Evolutionary conservation across 2,329 filamentous ascomycete genomes (phyloP).

Genomic region (Aureobasidium sp.): DNA sequence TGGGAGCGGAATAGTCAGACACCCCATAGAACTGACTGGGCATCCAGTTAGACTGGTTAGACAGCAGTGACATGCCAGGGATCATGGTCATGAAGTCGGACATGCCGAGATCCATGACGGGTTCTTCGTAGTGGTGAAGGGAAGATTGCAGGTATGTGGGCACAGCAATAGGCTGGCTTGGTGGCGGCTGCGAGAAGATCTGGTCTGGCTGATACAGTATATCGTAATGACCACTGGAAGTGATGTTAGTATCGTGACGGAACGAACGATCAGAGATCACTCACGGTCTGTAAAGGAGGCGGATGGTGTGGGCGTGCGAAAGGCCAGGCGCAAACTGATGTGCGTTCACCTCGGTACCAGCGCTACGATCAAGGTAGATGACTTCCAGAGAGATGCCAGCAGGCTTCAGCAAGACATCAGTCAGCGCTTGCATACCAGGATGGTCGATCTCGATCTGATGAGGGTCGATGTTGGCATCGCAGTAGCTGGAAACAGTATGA

Average conservation of each 20-base stretch:
- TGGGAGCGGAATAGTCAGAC: background rate
- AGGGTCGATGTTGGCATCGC: slow-evolving; percentile 60
- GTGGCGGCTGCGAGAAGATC: slow-evolving; percentile 26
- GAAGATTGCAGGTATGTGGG: slow-evolving; percentile 25
- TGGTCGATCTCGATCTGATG: slow-evolving; percentile 81
- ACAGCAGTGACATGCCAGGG: slow-evolving; percentile 36
- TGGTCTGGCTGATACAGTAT: slow-evolving; percentile 69
- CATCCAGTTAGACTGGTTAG: slow-evolving; percentile 12
- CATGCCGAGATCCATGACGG: slow-evolving; percentile 22
- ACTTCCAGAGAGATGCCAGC: slow-evolving; percentile 75
- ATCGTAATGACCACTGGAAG: slow-evolving; percentile 73
- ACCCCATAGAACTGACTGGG: slow-evolving; percentile 4
- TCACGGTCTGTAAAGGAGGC: slow-evolving; percentile 58
- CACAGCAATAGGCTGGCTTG: slow-evolving; percentile 21
- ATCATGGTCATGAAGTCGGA: slow-evolving; percentile 36
- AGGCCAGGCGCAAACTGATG: slow-evolving; percentile 51
- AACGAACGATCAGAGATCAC: slow-evolving; percentile 19
- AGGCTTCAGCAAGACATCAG: slow-evolving; percentile 70
- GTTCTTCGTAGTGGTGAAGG: slow-evolving; percentile 20
- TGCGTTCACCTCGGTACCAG: slow-evolving; percentile 65
- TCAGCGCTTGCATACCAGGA: slow-evolving; percentile 68
- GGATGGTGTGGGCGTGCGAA: slow-evolving; percentile 34
- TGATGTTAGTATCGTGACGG: background rate
- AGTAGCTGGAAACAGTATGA: slow-evolving; percentile 57
- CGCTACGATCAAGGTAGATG: slow-evolving; percentile 80